Base-by-base conservation (phyloP, 495 filamentous ascomycete genomes). In the Xylaria palmicola region DNA sequence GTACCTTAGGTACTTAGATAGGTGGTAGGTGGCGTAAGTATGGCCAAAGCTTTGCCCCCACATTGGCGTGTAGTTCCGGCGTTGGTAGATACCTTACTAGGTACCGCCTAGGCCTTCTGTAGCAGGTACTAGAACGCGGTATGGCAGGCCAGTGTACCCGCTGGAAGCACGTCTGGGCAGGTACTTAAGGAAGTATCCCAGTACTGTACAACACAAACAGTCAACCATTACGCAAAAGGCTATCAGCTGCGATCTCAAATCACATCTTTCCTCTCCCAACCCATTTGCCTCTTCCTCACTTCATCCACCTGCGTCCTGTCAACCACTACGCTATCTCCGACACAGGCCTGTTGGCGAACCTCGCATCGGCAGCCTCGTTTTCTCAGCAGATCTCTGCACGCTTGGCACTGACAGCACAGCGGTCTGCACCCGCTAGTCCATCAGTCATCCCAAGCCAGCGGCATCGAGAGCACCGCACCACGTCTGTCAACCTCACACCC, bases 351-450 rank as follows among this genome's bases (percentile, higher is more conserved):
- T 24, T 48, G 39, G 41, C 5, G 26, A 41, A 19, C 9, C 17
- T 40, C 53, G 34, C 13, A 12, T 50, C 44, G 53, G 27, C 26
- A 19, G 36, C 30, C 26, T 55, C 22, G 36, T 36, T 51, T 39
- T 29, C 32, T 47, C 24, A 36, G 19, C 52, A 36, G 32, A 49
- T 41, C 41, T 12, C 44, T 51, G 43, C 41, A 37, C 64, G 56
- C 55, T 59, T 64, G 56, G 52, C 51, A 68, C 64, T 24, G 17
- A 53, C 60, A 65, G 67, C 62, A 72, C 67, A 66, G 67, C 67
- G 69, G 69, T 65, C 69, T 72, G 69, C 69, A 72, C 69, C 69
- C 69, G 69, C 61, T 72, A 63, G 30, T 65, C 65, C 62, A 68
- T 52, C 56, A 62, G 50, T 60, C 57, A 43, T 44, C 37, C 44